A percentile compares a stretch with the other conserved stretches of the same genome.
Conservation (phyloP, 2,329 filamentous ascomycete species). For the Aspergillus spinulosporus region DNA sequence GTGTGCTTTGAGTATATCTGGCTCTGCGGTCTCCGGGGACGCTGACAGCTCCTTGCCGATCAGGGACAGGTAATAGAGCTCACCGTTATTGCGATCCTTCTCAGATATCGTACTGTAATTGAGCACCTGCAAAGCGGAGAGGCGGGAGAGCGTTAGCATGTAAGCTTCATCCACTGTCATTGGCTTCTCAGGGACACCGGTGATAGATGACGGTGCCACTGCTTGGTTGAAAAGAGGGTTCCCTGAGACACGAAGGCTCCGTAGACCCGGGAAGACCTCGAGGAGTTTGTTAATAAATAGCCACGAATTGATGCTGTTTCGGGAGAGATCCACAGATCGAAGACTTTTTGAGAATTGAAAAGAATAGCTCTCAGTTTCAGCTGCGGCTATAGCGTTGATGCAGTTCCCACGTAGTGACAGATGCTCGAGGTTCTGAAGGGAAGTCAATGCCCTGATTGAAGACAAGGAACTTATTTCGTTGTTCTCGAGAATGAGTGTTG, state of each 20-base stretch:
- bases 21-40: conserved; percentile 43
- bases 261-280: conserved; percentile 69
- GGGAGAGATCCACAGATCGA: conserved; percentile 70
- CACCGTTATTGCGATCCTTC: conserved; percentile 80
- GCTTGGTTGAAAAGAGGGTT: conserved; percentile 75
- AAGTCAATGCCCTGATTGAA: conserved; percentile 50
- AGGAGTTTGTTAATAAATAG: conserved; percentile 69
- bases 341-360: conserved; percentile 58
- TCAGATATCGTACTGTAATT: conserved; percentile 62
- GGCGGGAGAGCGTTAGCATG: conserved; percentile 80
- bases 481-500: conserved; percentile 51
- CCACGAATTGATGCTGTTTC: conserved; percentile 71
- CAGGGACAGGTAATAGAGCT: conserved; percentile 87
- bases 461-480: conserved; percentile 43
- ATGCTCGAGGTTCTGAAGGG: conserved; percentile 53
- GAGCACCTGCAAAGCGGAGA: conserved; percentile 66
- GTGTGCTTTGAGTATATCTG: conserved; percentile 62
- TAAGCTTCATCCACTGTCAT: conserved; percentile 73
- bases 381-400: conserved; percentile 54
- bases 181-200: conserved; percentile 40
- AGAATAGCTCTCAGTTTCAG: conserved; percentile 29
- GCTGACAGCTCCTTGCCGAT: conserved; percentile 72
- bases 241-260: conserved; percentile 74
- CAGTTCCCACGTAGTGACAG: conserved; percentile 72
- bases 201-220: conserved; percentile 34